These are phyloP conservation scores for Penicillium maclennaniae DNA, from an alignment of 495 filamentous ascomycete species.

Conservation along the genomic window DNA sequence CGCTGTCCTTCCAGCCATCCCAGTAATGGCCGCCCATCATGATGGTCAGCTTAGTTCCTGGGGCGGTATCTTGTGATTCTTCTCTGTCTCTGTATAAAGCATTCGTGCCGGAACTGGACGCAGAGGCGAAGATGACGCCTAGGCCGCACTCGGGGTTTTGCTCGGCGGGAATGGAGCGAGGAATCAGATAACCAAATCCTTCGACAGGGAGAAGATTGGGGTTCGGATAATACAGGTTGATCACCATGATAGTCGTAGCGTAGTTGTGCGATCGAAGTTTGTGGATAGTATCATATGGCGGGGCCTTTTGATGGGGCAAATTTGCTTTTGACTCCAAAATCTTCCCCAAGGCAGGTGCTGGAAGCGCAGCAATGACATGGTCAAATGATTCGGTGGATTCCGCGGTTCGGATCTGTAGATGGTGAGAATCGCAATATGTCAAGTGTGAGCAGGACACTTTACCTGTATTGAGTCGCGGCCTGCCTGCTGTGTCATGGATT, in stretches of 20 bases:
- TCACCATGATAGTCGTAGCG: slow-evolving; percentile 79
- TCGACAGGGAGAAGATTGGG: slow-evolving; percentile 57
- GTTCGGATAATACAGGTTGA: slow-evolving; percentile 79
- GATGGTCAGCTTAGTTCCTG: slow-evolving; percentile 85
- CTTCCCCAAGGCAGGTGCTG: slow-evolving; percentile 36
- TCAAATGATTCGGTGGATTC: slow-evolving; percentile 38
- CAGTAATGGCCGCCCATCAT: slow-evolving; percentile 96
- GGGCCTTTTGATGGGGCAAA: slow-evolving; percentile 1
- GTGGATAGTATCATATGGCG: slow-evolving; percentile 21
- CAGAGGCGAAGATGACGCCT: slow-evolving; percentile 87
- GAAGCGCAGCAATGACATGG: slow-evolving; percentile 69
- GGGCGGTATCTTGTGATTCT: slow-evolving; percentile 47
- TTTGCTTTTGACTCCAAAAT: slow-evolving; percentile 15
- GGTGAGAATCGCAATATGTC: background rate
- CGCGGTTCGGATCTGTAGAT: slow-evolving; percentile 11
- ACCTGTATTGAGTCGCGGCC: background rate
- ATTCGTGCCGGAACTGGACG: slow-evolving; percentile 40
- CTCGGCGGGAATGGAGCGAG: slow-evolving; percentile 59
- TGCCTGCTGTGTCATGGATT: background rate
- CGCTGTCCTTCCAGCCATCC: slow-evolving; percentile 54
- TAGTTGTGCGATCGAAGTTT: slow-evolving; percentile 49
- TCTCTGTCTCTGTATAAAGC: background rate
- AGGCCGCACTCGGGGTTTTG: slow-evolving; percentile 82
- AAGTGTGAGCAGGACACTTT: background rate
- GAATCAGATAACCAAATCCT: slow-evolving; percentile 92